Percentiles rank a stretch among this genome's conserved stretches.
phyloP scores from a whole-genome alignment of 2,329 filamentous ascomycete genomes.

The Paracoccidioides lutzii region DNA sequence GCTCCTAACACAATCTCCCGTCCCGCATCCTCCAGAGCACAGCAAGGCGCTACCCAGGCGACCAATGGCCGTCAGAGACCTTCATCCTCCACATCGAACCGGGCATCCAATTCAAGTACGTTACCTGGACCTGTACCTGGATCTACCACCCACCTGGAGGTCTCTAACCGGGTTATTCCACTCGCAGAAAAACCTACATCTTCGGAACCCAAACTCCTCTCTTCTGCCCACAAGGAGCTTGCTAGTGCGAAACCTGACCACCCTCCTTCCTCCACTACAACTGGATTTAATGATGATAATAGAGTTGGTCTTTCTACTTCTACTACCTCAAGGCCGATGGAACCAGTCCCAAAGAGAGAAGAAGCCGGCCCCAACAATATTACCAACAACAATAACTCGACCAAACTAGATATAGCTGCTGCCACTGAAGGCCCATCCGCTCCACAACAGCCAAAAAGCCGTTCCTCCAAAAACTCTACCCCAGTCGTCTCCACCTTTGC shows the following conservation, averaged over 20 bases:
- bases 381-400: conserved; percentile 7
- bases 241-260: conserved; percentile 29
- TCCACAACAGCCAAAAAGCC: conserved; percentile 11
- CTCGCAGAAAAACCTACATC: conserved; percentile 21
- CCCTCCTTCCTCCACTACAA: conserved; percentile 16
- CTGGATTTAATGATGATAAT: conserved; percentile 19
- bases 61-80: conserved; percentile 44
- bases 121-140: conserved; percentile 19
- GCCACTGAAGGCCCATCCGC: neutral
- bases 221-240: conserved; percentile 36
- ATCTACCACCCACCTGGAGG: conserved; percentile 19
- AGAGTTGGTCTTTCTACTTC: conserved; percentile 5
- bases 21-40: conserved; percentile 55
- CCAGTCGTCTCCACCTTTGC: conserved; percentile 18
- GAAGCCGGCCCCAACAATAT: conserved; percentile 18
- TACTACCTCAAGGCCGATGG: conserved; percentile 9
- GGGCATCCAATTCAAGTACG: conserved; percentile 41
- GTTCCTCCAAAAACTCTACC: conserved; percentile 19
- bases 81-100: conserved; percentile 48
- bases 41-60: conserved; percentile 61
- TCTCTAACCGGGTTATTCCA: conserved; percentile 14
- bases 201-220: conserved; percentile 38
- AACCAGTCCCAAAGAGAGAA: conserved; percentile 21
- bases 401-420: neutral
- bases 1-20: conserved; percentile 45